Evolutionary conservation across 176 grass and related monocot genomes (phyloP).

Genomic region (Echinochloa phyllopogon): DNA sequence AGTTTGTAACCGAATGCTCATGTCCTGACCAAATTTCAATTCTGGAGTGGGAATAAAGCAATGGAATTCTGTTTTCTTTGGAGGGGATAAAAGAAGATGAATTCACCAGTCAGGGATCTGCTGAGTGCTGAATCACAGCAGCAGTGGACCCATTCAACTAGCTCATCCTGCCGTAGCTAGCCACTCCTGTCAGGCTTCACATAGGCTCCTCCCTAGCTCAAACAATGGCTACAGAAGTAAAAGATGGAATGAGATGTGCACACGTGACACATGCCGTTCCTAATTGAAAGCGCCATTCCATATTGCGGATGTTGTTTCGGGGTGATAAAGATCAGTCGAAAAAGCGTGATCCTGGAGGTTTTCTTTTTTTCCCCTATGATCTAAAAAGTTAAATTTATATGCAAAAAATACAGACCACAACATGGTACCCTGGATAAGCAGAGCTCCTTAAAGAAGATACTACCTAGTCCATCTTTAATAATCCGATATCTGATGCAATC

Average conservation of each 20-base stretch:
- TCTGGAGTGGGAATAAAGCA: background rate
- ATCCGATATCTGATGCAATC: background rate
- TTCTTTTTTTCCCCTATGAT: background rate
- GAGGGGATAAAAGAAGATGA: conserved; percentile 3
- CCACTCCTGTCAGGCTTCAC: background rate
- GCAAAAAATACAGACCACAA: conserved; percentile 34
- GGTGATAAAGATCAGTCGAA: conserved; percentile 14
- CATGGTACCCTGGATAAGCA: background rate
- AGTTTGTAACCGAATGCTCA: background rate
- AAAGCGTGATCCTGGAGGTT: conserved; percentile 19
- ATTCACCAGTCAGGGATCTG: background rate
- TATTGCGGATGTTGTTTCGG: background rate
- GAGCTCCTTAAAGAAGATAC: conserved; percentile 6
- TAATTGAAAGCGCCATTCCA: background rate
- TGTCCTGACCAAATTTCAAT: background rate
- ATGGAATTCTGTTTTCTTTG: background rate
- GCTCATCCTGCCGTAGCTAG: background rate
- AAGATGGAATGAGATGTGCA: background rate
- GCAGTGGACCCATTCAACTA: background rate
- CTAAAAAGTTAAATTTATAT: conserved; percentile 15
- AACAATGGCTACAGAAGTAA: background rate
- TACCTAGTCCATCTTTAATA: background rate
- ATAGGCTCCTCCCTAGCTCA: conserved; percentile 13
- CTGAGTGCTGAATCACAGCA: conserved; percentile 15
- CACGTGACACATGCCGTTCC: background rate